A percentile compares a stretch with the other conserved stretches of the same genome.
These are phyloP conservation scores for Nitzschia sp. DNA, from an alignment of 108 stramenopile genomes.

Conservation along the genomic window DNA sequence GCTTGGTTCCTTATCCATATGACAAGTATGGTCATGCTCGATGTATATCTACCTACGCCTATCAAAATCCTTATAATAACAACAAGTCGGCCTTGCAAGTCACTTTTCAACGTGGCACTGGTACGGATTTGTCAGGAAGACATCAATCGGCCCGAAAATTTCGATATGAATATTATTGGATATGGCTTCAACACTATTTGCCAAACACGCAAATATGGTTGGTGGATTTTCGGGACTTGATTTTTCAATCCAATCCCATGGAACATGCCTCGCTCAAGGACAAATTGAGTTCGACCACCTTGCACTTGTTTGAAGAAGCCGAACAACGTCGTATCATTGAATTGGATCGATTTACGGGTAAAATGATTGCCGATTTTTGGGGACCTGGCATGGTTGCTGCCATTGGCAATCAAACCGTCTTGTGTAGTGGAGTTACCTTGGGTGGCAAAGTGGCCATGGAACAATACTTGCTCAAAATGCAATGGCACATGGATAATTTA, in stretches of 20 bases:
- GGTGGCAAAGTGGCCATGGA: constrained; percentile 35
- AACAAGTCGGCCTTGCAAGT: not conserved
- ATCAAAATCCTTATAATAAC: constrained; percentile 2
- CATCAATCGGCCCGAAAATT: constrained; percentile 17
- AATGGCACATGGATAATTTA: constrained; percentile 13
- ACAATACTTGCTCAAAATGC: constrained; percentile 15
- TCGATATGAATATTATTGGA: constrained; percentile 44
- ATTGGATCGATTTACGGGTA: constrained; percentile 5
- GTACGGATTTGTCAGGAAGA: not conserved
- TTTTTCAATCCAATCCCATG: constrained; percentile 39
- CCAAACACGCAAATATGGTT: constrained; percentile 16
- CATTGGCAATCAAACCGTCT: constrained; percentile 15
- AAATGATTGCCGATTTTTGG: constrained; percentile 1
- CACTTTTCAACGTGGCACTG: not conserved
- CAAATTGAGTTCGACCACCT: not conserved
- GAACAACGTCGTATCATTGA: constrained; percentile 3
- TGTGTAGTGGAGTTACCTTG: constrained; percentile 34
- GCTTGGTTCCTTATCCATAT: too few species aligned
- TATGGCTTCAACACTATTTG: constrained; percentile 22
- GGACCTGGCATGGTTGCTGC: constrained; percentile 6
- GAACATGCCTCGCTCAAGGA: not conserved
- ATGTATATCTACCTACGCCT: not conserved
- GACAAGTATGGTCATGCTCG: not conserved
- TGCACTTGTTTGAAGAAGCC: constrained; percentile 15
- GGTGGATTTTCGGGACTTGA: constrained; percentile 30